Conservation (phyloP, 352 stramenopile species). For the Chrysophaeum taylorii region DNA sequence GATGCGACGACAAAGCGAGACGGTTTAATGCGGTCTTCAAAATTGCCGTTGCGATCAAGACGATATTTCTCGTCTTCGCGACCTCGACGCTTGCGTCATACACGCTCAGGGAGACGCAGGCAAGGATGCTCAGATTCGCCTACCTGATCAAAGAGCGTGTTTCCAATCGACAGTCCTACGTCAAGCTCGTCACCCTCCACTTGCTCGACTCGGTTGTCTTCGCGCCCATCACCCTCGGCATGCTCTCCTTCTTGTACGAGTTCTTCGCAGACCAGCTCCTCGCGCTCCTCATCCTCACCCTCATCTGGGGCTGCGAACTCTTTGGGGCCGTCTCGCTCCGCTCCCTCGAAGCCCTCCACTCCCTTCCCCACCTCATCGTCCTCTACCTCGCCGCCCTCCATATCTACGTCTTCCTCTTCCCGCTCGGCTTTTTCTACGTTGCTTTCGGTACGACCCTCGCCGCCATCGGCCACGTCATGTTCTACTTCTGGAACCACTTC, state of each 20-base stretch:
- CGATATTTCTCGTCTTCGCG: conserved; percentile 58
- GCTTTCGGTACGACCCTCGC: conserved; percentile 27
- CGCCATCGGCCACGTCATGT: neutral
- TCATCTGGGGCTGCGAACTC: conserved; percentile 50
- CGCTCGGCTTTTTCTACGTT: conserved; percentile 56
- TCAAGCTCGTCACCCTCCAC: conserved; percentile 44
- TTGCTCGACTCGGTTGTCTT: conserved; percentile 57
- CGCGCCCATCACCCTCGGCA: conserved; percentile 58
- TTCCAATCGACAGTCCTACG: conserved; percentile 40
- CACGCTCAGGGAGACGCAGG: conserved; percentile 52
- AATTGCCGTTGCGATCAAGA: conserved; percentile 51
- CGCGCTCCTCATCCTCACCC: conserved; percentile 50
- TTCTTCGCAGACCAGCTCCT: conserved; percentile 60
- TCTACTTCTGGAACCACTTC: conserved; percentile 10
- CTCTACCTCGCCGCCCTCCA: conserved; percentile 56
- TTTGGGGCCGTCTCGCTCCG: conserved; percentile 51
- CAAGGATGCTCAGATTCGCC: conserved; percentile 51
- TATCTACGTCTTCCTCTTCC: conserved; percentile 58
- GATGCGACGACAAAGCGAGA: neutral
- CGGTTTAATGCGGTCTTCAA: conserved; percentile 34
- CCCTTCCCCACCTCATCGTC: conserved; percentile 50
- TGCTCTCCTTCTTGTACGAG: conserved; percentile 62
- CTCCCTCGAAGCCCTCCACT: neutral
- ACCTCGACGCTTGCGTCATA: conserved; percentile 51
- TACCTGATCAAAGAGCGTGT: conserved; percentile 43